Base-by-base conservation (phyloP, 305 asterid genomes). In the Fraxinus angustifolia region DNA sequence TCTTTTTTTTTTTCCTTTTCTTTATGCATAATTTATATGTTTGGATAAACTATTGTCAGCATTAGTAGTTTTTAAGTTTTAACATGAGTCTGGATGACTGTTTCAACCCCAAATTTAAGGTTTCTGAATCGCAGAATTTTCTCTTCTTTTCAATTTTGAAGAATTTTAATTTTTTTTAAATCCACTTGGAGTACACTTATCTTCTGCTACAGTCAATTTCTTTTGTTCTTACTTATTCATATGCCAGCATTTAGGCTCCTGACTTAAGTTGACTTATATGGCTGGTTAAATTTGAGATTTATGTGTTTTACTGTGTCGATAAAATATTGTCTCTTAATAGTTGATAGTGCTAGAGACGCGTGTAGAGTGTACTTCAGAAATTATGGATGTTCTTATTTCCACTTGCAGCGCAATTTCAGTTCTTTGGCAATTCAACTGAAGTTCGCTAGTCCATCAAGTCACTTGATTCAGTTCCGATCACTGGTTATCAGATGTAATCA, bases 351-450 rank as follows among this genome's bases (percentile, higher is more conserved):
- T 23, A 67, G 19, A 80, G 30, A 42, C 65, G 38, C 6, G 0
- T 7, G 71, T 42, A 50, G 72, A 45, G 28, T 3, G 26, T 14
- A 45, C 26, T n/a, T 42, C 16, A n/a, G 33, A 78, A 38, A 36
- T 60, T 78, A 35, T 33, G 45, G 56, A 73, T 50, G 23, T 31
- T 71, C 78, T 23, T 40, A 75, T 58, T 31, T 50, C 79, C 40
- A 0, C 70, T 82, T 83, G 88, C 95, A 93, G 99, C 86, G 40
- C 80, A 76, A 83, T 76, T 83, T 91, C 91, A 80, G 67, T 83
- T 68, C 74, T 33, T 76, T 85, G 79, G 26, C 83, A 71, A 73
- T 70, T 83, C 90, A 86, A 67, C 77, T 83, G 77, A 86, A 87
- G 84, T 73, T 86, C 71, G 84, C 79, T 79, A 30, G n/a, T 80